Evolutionary conservation across 371 early-diverging fungal species (phyloP).

Genomic region (Saksenaea oblongispora): DNA sequence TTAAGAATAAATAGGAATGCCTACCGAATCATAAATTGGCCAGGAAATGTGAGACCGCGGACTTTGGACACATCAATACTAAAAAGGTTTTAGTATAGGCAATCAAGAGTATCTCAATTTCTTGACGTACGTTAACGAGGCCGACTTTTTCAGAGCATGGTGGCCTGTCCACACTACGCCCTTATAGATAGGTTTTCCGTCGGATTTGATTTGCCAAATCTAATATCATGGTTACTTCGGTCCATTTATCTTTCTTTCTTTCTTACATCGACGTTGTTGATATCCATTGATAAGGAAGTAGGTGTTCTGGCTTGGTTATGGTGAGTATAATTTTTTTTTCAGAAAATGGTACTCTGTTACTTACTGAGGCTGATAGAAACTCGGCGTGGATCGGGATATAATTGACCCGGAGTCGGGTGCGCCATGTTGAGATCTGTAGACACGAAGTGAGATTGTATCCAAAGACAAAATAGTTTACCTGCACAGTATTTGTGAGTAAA

Average conservation of each 20-base stretch:
- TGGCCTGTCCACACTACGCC: slow-evolving; percentile 18
- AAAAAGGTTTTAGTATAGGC: not conserved
- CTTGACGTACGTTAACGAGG: slow-evolving; percentile 14
- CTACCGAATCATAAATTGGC: slow-evolving; percentile 27
- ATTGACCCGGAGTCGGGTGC: slow-evolving; percentile 18
- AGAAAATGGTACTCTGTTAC: too few species aligned
- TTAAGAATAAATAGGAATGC: not conserved
- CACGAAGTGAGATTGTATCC: not conserved
- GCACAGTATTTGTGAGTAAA: slow-evolving; percentile 25
- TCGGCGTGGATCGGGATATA: slow-evolving; percentile 19
- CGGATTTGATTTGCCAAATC: slow-evolving; percentile 14
- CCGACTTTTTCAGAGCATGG: slow-evolving; percentile 19
- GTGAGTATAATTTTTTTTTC: too few species aligned
- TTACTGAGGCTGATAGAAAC: slow-evolving; percentile 24
- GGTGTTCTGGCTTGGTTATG: slow-evolving; percentile 22
- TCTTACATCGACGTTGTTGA: slow-evolving; percentile 25
- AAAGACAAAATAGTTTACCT: slow-evolving; percentile 7
- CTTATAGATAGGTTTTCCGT: slow-evolving; percentile 19
- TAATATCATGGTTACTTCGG: not conserved
- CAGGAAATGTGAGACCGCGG: slow-evolving; percentile 11
- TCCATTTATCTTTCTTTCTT: not conserved
- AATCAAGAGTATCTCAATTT: not conserved
- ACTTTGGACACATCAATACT: slow-evolving; percentile 23
- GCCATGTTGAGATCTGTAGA: slow-evolving; percentile 18
- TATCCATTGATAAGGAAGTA: slow-evolving; percentile 13